Base-by-base conservation (phyloP, 805 yeast species). In the Myxozyma kluyveri region DNA sequence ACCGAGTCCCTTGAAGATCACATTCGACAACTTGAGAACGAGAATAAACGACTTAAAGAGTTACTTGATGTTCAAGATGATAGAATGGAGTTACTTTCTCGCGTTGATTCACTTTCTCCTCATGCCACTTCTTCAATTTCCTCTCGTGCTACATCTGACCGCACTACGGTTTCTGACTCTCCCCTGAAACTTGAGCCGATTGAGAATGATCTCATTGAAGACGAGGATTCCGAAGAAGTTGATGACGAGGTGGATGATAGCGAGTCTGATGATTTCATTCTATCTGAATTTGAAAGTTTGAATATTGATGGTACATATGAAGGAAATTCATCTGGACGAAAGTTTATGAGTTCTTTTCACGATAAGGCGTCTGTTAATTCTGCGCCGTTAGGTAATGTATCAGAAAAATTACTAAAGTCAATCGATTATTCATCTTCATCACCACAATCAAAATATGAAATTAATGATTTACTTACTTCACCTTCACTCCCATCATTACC, bases 1-100 rank as follows among this genome's bases (percentile, higher is more conserved):
- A 89, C 96, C 0, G 96, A 89, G 69, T 83, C 89, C 1, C 68
- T 89, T 48, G 97, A 89, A 65, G 95, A 88, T 63, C 73, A 96
- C 45, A 83, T 89, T n/a, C 74, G 96, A 45, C 93, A 85, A 64
- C 73, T 90, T 21, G 96, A 88, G 66, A 79, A 84, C 2, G 95
- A 88, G 63, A 88, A 87, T 66, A 79, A 81, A 57, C 77, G 85
- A 62, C 68, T 89, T 24, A 74, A 78, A 31, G 85, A 86, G 7
- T 65, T 84, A 42, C 63, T 86, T 37, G 84, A 81, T 53, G 66
- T 82, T 50, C 77, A 83, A 59, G 86, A 83, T 61, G 86, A 82
- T 59, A 83, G 80, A 58, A 65, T 81, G 60, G 83, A 76, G 41
- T 56, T 74, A 52, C 58, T 68, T 21, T 51, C 68, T 50, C 68